These are phyloP conservation scores for Halophytophthora polymorphica DNA, from an alignment of 352 stramenopile genomes.

Conservation along the genomic window DNA sequence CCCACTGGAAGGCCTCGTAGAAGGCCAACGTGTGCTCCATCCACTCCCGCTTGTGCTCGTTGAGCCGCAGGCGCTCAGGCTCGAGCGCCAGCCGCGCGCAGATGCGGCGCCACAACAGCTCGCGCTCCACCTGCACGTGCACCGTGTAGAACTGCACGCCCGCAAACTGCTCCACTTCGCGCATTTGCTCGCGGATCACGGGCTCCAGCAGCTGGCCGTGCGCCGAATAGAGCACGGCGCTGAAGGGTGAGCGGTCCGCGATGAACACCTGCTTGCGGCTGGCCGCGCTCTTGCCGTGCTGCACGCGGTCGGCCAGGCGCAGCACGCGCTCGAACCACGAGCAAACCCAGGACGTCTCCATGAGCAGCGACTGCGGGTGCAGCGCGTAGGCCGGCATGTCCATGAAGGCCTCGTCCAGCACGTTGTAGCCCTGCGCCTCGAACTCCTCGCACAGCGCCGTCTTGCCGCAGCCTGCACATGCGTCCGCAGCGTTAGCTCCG, in stretches of 20 bases:
- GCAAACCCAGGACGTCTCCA: slow-evolving; percentile 89
- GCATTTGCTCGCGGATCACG: slow-evolving; percentile 81
- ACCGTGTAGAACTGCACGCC: slow-evolving; percentile 85
- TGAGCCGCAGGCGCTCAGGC: slow-evolving; percentile 71
- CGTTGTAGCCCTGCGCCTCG: slow-evolving; percentile 64
- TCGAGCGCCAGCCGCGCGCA: slow-evolving; percentile 51
- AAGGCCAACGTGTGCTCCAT: slow-evolving; percentile 83
- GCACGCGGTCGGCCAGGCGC: slow-evolving; percentile 49
- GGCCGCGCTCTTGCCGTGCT: slow-evolving; percentile 26
- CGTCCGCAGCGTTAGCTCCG: no score
- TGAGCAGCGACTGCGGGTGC: slow-evolving; percentile 87
- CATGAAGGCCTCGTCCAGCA: slow-evolving; percentile 87
- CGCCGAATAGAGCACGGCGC: slow-evolving; percentile 76
- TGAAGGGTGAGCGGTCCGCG: slow-evolving; percentile 83
- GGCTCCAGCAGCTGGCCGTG: slow-evolving; percentile 75
- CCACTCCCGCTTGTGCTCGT: slow-evolving; percentile 83
- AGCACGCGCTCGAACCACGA: slow-evolving; percentile 90
- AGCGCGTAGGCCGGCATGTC: slow-evolving; percentile 84
- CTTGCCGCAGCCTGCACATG: slow-evolving; percentile 62
- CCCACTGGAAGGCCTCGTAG: slow-evolving; percentile 79
- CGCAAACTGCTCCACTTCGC: slow-evolving; percentile 69
- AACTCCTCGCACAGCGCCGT: slow-evolving; percentile 78
- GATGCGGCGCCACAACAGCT: slow-evolving; percentile 81
- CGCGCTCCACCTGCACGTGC: slow-evolving; percentile 72
- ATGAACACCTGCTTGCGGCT: slow-evolving; percentile 67